These are phyloP conservation scores for Chenopodium album DNA, from an alignment of 148 eudicot genomes.

Conservation along the genomic window DNA sequence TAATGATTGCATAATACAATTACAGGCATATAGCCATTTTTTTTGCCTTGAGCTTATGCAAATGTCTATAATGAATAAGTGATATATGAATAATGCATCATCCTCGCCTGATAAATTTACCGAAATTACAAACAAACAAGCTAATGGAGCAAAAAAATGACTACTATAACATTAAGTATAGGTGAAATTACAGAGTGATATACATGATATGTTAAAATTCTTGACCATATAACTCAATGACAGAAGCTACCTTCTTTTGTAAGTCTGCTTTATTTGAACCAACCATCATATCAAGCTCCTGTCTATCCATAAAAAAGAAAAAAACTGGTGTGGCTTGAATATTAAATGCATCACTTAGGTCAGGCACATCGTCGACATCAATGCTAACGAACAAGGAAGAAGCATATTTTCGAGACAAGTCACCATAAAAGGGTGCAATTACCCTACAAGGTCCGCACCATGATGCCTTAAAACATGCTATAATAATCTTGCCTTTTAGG, in stretches of 20 bases:
- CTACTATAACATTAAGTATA: too few species aligned
- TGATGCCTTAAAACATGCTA: constrained; percentile 15
- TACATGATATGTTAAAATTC: not conserved
- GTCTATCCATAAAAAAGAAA: constrained; percentile 3
- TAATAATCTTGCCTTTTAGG: not conserved
- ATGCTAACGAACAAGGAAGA: not conserved
- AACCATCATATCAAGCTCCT: not conserved
- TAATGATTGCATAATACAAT: too few species aligned
- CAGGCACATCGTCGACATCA: constrained; percentile 13
- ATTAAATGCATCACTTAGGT: not conserved
- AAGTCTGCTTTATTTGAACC: constrained; percentile 4
- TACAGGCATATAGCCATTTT: too few species aligned
- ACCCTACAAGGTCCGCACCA: constrained; percentile 16
- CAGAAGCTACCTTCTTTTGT: not conserved
- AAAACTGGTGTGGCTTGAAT: constrained; percentile 13
- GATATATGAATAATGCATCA: too few species aligned
- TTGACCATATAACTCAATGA: not conserved
- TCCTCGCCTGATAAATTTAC: too few species aligned
- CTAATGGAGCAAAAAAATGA: not conserved
- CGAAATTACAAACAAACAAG: too few species aligned
- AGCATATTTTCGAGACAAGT: constrained; percentile 9
- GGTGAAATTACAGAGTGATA: too few species aligned
- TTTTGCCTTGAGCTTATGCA: too few species aligned
- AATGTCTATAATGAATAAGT: too few species aligned
- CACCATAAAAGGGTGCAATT: constrained; percentile 8